Conservation (phyloP, 176 grass and related monocot genomes). For the Raddia distichophylla region DNA sequence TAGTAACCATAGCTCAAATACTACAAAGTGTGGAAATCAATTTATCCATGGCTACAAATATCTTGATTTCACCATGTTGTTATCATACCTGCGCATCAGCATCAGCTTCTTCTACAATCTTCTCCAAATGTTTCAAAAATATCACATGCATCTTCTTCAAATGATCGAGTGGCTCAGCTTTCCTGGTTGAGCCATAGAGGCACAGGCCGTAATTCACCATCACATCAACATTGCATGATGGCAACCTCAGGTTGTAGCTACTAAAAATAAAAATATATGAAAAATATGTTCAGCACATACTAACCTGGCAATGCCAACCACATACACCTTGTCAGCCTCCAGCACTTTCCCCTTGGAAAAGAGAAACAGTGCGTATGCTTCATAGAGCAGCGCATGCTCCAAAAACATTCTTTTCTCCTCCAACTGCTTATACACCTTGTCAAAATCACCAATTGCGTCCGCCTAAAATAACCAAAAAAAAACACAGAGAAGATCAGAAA, state of each 20-base stretch:
- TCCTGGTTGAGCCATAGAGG: slow-evolving; percentile 54
- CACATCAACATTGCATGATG: slow-evolving; percentile 13
- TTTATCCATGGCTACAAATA: slow-evolving; percentile 1
- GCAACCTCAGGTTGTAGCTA: slow-evolving; percentile 16
- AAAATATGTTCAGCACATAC: slow-evolving; percentile 9
- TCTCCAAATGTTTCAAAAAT: slow-evolving; percentile 55
- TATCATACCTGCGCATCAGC: slow-evolving; percentile 60
- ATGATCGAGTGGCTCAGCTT: slow-evolving; percentile 72
- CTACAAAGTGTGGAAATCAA: slow-evolving; percentile 15
- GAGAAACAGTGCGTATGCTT: slow-evolving; percentile 74
- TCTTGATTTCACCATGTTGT: neutral
- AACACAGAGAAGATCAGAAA: slow-evolving; percentile 5
- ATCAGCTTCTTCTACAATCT: slow-evolving; percentile 47
- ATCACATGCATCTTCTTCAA: slow-evolving; percentile 64
- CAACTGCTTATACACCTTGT: slow-evolving; percentile 59
- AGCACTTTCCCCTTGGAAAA: slow-evolving; percentile 47
- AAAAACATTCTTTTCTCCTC: slow-evolving; percentile 68
- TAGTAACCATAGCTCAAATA: slow-evolving; percentile 8
- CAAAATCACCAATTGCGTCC: slow-evolving; percentile 58
- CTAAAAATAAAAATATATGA: neutral
- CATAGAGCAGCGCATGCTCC: slow-evolving; percentile 79
- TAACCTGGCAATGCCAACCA: slow-evolving; percentile 72
- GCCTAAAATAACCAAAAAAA: slow-evolving; percentile 53
- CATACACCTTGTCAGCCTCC: slow-evolving; percentile 68
- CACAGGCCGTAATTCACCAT: slow-evolving; percentile 11